Percentiles rank a stretch among this genome's conserved stretches.
phyloP scores from a whole-genome alignment of 2,329 filamentous ascomycete species.

The Nigrospora osmanthi region DNA sequence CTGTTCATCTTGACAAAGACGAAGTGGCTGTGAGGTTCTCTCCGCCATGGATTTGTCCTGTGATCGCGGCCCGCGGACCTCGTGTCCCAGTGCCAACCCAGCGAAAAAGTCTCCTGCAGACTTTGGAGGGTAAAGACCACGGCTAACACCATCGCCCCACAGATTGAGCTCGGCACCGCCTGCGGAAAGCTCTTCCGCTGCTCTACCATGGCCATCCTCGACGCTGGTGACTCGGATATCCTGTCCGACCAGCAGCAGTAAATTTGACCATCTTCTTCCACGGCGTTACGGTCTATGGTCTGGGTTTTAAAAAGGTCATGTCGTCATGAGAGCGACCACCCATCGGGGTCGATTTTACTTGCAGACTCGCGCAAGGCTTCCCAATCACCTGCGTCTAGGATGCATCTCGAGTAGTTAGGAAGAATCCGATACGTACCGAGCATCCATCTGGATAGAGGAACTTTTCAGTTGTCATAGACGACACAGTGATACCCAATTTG shows the following conservation, averaged over 20 bases:
- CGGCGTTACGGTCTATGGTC: constrained; percentile 18
- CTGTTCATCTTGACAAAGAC: no score
- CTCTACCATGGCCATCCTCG: constrained; percentile 94
- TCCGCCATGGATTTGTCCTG: no score
- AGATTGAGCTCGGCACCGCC: constrained; percentile 97
- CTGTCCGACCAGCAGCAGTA: constrained; percentile 68
- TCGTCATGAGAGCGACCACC: background rate
- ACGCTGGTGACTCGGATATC: constrained; percentile 98
- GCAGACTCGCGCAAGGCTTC: constrained; percentile 6
- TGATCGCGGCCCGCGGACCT: background rate
- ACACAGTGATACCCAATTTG: constrained; percentile 21
- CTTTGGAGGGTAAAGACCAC: constrained; percentile 79
- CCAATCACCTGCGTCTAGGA: constrained; percentile 6
- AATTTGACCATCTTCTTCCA: constrained; percentile 16
- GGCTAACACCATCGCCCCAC: constrained; percentile 37
- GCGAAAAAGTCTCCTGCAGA: constrained; percentile 78
- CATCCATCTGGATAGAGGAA: constrained; percentile 9
- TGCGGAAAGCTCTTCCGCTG: constrained; percentile 99
- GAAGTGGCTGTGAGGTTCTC: no score
- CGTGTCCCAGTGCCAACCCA: constrained; percentile 51
- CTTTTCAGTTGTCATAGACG: constrained; percentile 6
- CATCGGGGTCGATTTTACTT: constrained; percentile 1
- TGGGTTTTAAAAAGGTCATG: constrained; percentile 1
- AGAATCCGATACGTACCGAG: constrained; percentile 11
- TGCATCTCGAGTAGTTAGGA: constrained; percentile 11